Percentiles rank a stretch among this genome's conserved stretches.
Conservation (phyloP, 2,329 filamentous ascomycete species). For the Aspergillus flavus region DNA sequence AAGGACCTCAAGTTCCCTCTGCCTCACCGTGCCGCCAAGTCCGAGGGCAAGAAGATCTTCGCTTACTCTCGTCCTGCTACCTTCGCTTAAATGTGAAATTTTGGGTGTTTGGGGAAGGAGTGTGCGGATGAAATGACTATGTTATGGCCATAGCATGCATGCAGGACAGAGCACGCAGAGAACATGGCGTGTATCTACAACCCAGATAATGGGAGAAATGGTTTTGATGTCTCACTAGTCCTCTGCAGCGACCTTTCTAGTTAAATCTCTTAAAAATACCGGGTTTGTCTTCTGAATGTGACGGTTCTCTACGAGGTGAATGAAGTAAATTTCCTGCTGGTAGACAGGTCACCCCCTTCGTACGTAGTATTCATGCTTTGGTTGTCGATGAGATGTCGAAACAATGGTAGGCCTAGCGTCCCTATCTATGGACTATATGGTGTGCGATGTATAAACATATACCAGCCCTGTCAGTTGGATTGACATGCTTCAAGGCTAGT, state of each 20-base stretch:
- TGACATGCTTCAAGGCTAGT: too few species aligned
- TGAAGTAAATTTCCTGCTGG: background rate
- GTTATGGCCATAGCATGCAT: conserved; percentile 47
- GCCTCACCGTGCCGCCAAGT: conserved; percentile 89
- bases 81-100: conserved; percentile 77
- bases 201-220: conserved; percentile 38
- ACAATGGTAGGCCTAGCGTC: background rate
- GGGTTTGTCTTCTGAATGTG: conserved; percentile 32
- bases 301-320: conserved; percentile 17
- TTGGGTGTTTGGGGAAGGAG: conserved; percentile 37
- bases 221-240: conserved; percentile 44
- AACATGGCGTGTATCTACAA: conserved; percentile 38
- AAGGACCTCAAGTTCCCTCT: conserved; percentile 98
- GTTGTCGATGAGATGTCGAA: background rate
- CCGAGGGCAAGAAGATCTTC: conserved; percentile 86
- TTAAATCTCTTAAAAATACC: conserved; percentile 43
- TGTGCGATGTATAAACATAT: background rate
- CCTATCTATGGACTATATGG: background rate
- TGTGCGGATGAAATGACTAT: conserved; percentile 46
- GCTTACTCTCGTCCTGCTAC: conserved; percentile 90
- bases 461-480: background rate
- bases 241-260: conserved; percentile 43
- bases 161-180: conserved; percentile 40
- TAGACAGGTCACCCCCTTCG: background rate
- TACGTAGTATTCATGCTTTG: background rate